Base-by-base conservation (phyloP, 768 basidiomycete genomes). In the Pisolithus tinctorius region DNA sequence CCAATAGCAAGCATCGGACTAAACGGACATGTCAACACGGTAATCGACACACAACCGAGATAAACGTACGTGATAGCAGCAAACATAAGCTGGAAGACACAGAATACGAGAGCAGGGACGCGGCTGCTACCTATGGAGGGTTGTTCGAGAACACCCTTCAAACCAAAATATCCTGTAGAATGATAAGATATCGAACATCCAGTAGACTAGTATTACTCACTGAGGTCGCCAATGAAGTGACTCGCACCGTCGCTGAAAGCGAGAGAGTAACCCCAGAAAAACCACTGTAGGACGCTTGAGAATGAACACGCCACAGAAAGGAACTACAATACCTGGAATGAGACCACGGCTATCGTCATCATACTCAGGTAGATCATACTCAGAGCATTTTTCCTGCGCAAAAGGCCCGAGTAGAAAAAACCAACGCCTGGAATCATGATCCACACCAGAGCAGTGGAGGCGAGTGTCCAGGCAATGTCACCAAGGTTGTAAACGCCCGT, bases 211-310 rank as follows among this genome's bases (percentile, higher is more conserved):
- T 30, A n/a, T 6, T 3, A 71, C 84, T 47, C 54, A 86, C 88
- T 75, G 31, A 99, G 77, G 59, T 95, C 73, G 9, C 95, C 95
- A 55, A 99, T 95, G 67, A 77, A 98, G n/a, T 59, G 55, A 54
- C 70, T 74, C 4, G 76, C 90, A 0, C 77, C 81, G 13, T 91
- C 88, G 54, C 85, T 87, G 72, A 98, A 98, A 0, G 94, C 81
- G 23, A 98, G 74, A 2, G 92, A 93, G 71, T 79, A 97, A 2
- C 94, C 94, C 94, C 94, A 96, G 77, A 95, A 93, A 75, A 92
- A 93, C 92, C 92, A 94, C 86, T 93, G 55, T 14, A 53, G 54
- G 30, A 7, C 37, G 4, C 31, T 23, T 61, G 17, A 58, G 58
- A 38, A n/a, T 29, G 6, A 7, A 20, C 29, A 41, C 43, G 27